Percentiles rank a stretch among this genome's conserved stretches.
Evolutionary conservation across 2,329 filamentous ascomycete genomes (phyloP).

Genomic region (Penicillium sp.): DNA sequence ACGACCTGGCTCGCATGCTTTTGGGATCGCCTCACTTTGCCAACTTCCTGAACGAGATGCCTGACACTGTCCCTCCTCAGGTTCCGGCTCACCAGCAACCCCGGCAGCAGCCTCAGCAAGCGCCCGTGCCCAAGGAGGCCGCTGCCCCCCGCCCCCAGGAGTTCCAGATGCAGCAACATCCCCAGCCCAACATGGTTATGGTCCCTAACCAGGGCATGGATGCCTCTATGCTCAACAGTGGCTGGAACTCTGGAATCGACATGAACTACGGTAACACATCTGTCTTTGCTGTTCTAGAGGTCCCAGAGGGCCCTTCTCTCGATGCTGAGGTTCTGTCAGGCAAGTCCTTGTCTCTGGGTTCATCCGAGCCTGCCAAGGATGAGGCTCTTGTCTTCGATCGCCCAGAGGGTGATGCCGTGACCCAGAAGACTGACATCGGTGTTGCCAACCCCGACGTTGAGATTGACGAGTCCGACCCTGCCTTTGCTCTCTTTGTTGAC

Average conservation of each 20-base stretch:
- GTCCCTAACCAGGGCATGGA: slow-evolving; percentile 77
- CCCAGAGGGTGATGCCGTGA: slow-evolving; percentile 20
- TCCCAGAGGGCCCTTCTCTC: slow-evolving; percentile 65
- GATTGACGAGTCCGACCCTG: slow-evolving; percentile 55
- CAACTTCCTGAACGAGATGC: slow-evolving; percentile 72
- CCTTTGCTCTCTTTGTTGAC: slow-evolving; percentile 54
- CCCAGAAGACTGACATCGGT: slow-evolving; percentile 18
- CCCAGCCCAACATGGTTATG: slow-evolving; percentile 72
- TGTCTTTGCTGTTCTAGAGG: slow-evolving; percentile 68
- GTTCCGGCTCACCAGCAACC: slow-evolving; percentile 41
- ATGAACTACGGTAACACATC: slow-evolving; percentile 45
- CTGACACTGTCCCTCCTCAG: slow-evolving; percentile 53
- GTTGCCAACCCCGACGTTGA: slow-evolving; percentile 42
- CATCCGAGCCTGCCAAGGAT: slow-evolving; percentile 49
- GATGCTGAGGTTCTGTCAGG: slow-evolving; percentile 65
- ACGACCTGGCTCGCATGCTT: slow-evolving; percentile 76
- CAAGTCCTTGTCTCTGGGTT: slow-evolving; percentile 60
- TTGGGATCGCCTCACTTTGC: slow-evolving; percentile 79
- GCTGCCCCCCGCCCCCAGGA: slow-evolving; percentile 59
- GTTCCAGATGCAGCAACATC: slow-evolving; percentile 61
- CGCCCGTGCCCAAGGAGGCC: slow-evolving; percentile 63
- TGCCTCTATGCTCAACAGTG: slow-evolving; percentile 62
- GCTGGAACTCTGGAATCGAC: slow-evolving; percentile 49
- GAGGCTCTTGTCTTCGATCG: slow-evolving; percentile 51
- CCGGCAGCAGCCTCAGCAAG: slow-evolving; percentile 44